Base-by-base conservation (phyloP, 2,329 filamentous ascomycete genomes). In the Fusarium sp. region DNA sequence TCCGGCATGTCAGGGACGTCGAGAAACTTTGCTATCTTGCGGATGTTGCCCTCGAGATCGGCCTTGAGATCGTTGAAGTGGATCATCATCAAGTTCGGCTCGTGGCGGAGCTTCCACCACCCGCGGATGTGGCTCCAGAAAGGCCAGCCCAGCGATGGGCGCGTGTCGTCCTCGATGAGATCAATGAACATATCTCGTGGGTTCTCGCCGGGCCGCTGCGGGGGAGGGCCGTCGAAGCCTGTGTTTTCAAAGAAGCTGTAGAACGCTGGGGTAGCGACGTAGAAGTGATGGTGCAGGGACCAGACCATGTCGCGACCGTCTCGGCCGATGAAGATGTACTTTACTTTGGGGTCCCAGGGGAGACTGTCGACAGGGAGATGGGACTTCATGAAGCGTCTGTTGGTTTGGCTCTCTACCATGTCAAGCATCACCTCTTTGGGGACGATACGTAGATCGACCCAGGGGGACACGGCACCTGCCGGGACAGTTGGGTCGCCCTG, bases 1-100 rank as follows among this genome's bases (percentile, higher is more conserved):
- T 63, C 58, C 0, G 58, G 13, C 50, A 63, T 25, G 0, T 63
- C 44, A 0, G 50, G 44, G 0, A 44, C 50, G 5, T 63, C 58
- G 0, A 63, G 13, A 0, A 63, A 63, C 4, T 63, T 41, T 0
- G 58, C 44, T 6, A 63, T 57, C 2, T 44, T 40, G 7, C 45
- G 52, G 0, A 63, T 41, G 0, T 47, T 44, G 1, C 44, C 58
- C 0, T 49, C 44, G 1, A 63, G 58, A 11, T 63, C 60, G 0
- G 30, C 53, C 8, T 63, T 63, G 1, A 63, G 60, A 13, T 63
- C 60, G 0, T 63, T 63, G 19, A 63, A 63, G 11, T 63, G 60
- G 0, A 63, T 6, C 0, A 63, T 7, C n/a, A 57, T 46, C 0
- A 63, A 8, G 7, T 63, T 63, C 0, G 60, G 58, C 3, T 63